phyloP scores from a whole-genome alignment of 805 yeast genomes.

The Candida sakaeoensis region DNA sequence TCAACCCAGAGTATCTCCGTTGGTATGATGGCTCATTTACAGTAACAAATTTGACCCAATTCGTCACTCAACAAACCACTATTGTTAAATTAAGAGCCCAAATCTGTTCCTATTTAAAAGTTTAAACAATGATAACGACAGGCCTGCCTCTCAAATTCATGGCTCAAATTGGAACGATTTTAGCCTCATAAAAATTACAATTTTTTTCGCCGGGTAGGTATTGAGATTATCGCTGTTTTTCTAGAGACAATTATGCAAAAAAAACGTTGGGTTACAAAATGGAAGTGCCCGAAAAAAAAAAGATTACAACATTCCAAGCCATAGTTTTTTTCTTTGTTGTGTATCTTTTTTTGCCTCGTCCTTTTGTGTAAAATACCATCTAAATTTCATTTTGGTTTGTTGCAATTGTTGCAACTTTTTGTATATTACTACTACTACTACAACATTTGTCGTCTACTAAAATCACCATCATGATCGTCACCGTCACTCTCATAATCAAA shows the following conservation, averaged over 20 bases:
- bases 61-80: too few relatives aligned
- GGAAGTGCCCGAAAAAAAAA: too few relatives aligned
- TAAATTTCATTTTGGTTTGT: too few relatives aligned
- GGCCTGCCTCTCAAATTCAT: background rate
- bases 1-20: too few relatives aligned
- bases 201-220: too few relatives aligned
- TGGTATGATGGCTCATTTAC: too few relatives aligned
- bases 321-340: background rate
- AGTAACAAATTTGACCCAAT: too few relatives aligned
- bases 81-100: too few relatives aligned
- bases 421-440: background rate
- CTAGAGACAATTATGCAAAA: background rate
- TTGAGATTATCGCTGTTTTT: background rate
- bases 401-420: background rate
- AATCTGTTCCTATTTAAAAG: background rate
- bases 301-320: background rate
- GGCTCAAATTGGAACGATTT: background rate
- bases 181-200: background rate
- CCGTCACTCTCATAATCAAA: conserved; percentile 7
- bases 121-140: background rate
- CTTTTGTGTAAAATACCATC: too few relatives aligned
- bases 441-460: background rate
- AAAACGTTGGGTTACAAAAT: conserved; percentile 5
- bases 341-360: background rate
- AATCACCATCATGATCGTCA: background rate